Conservation (phyloP, 441 rosid species). For the Bocquillonia castaneifolia region DNA sequence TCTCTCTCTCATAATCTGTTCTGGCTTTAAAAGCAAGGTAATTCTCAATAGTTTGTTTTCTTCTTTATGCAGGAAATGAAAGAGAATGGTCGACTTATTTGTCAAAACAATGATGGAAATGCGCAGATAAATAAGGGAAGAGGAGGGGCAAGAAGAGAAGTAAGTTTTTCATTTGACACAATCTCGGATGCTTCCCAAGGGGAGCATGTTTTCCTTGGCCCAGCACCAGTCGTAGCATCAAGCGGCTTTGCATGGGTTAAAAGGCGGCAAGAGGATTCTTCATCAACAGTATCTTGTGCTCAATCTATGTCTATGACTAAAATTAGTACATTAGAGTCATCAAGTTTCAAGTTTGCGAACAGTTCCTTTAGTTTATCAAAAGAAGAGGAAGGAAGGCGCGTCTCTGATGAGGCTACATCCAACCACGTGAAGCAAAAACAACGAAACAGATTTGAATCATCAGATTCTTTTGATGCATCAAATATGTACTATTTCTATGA, state of each 20-base stretch:
- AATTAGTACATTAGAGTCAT: conserved; percentile 42
- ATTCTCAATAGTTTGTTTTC: conserved; percentile 10
- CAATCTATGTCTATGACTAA: conserved; percentile 49
- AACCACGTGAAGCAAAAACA: conserved; percentile 16
- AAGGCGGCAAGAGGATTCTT: conserved; percentile 47
- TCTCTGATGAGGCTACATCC: not conserved
- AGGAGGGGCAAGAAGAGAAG: conserved; percentile 25
- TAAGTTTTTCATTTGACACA: conserved; percentile 31
- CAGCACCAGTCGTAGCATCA: conserved; percentile 54
- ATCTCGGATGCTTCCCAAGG: conserved; percentile 42
- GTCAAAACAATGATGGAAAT: conserved; percentile 16
- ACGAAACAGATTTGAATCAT: conserved; percentile 19
- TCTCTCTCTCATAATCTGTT: not conserved
- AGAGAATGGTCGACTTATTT: conserved; percentile 14
- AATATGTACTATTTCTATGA: conserved; percentile 29
- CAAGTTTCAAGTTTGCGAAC: conserved; percentile 48
- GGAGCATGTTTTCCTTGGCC: conserved; percentile 39
- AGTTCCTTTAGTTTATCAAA: conserved; percentile 26
- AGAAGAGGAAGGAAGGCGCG: conserved; percentile 24
- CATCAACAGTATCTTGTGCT: conserved; percentile 46
- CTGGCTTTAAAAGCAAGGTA: conserved; percentile 1
- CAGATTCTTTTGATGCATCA: conserved; percentile 37
- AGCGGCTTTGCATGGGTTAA: conserved; percentile 77
- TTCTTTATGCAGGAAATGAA: conserved; percentile 34
- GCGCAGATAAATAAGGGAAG: conserved; percentile 23